Evolutionary conservation across 306 rosid genomes (phyloP).

Genomic region (Cucumis cinereus): DNA sequence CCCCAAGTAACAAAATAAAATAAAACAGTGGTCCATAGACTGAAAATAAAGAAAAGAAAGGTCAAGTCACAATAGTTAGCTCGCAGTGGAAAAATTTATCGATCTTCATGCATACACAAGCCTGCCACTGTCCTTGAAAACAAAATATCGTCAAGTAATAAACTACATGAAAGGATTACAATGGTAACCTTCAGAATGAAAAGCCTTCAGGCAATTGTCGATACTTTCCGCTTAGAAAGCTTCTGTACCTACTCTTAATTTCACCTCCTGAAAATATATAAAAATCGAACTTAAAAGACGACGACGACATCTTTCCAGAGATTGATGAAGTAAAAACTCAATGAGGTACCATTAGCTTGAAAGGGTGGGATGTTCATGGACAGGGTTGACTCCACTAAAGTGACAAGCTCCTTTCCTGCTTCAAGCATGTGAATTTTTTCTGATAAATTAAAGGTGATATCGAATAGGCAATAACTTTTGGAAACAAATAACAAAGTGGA

Average conservation of each 20-base stretch:
- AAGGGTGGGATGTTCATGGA: conserved; percentile 23
- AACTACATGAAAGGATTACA: not conserved
- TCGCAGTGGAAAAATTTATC: not conserved
- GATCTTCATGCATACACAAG: not conserved
- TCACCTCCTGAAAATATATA: conserved; percentile 14
- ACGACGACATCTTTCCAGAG: not conserved
- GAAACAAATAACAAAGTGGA: not conserved
- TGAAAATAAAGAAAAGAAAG: not conserved
- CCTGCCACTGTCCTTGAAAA: not conserved
- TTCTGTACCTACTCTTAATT: conserved; percentile 27
- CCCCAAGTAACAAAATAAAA: too few relatives aligned
- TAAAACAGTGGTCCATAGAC: not conserved
- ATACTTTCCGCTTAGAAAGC: conserved; percentile 20
- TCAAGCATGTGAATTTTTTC: not conserved
- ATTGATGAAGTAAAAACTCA: not conserved
- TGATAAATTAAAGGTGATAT: not conserved
- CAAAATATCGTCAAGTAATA: not conserved
- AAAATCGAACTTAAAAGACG: not conserved
- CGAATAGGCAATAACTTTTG: not conserved
- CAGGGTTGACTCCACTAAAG: conserved; percentile 27
- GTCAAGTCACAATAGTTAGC: not conserved
- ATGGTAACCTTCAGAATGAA: conserved; percentile 15
- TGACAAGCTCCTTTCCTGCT: conserved; percentile 19
- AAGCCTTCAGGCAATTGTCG: conserved; percentile 26
- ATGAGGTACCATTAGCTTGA: conserved; percentile 18